A percentile compares a stretch with the other conserved stretches of the same genome.
Evolutionary conservation across 805 yeast genomes (phyloP).

Genomic region (Starmerella stigmatis): DNA sequence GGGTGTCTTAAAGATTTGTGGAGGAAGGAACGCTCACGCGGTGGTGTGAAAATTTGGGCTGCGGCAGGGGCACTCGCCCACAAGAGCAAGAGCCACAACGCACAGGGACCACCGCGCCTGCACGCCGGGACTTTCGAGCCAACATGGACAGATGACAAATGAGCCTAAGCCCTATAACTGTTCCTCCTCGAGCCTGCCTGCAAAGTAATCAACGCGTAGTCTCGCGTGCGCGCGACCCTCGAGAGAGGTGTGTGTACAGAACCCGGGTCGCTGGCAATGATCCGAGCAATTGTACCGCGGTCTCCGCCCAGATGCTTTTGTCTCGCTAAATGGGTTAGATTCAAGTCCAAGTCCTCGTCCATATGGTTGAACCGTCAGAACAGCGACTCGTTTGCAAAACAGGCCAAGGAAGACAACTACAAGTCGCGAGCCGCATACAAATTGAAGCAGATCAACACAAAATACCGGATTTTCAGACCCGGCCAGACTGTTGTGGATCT

Average conservation of each 20-base stretch:
- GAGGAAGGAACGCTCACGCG: neutral
- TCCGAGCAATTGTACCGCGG: neutral
- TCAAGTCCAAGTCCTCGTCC: conserved; percentile 38
- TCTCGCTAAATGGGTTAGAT: neutral
- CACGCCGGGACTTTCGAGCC: no score
- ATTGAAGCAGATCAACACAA: conserved; percentile 60
- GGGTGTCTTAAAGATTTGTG: conserved; percentile 13
- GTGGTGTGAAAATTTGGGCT: neutral
- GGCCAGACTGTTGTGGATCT: conserved; percentile 65
- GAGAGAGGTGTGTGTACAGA: neutral
- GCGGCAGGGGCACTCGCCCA: no score
- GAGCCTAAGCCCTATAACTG: conserved; percentile 2
- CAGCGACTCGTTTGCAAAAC: conserved; percentile 52
- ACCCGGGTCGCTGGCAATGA: neutral
- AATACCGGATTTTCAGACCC: conserved; percentile 46
- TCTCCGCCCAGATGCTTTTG: neutral
- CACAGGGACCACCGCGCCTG: no score
- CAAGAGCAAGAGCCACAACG: no score
- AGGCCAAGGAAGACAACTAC: conserved; percentile 52
- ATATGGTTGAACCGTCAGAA: conserved; percentile 69
- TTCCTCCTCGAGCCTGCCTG: no score
- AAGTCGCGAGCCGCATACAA: conserved; percentile 89
- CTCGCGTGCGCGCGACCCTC: neutral
- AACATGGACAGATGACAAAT: no score
- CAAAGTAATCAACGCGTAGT: neutral